Base-by-base conservation (phyloP, 306 rosid genomes). In the Vigna hirtella region DNA sequence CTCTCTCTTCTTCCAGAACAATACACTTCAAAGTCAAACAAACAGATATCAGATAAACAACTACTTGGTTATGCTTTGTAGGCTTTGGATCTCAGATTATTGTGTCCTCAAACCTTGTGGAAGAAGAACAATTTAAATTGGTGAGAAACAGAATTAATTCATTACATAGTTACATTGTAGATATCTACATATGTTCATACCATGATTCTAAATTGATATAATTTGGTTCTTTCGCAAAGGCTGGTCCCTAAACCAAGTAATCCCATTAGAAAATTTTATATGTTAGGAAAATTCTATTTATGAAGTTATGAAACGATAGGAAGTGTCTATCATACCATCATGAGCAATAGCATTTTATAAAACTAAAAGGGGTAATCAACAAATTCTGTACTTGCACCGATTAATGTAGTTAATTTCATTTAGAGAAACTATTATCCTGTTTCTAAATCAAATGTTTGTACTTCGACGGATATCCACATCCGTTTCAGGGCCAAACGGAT, bases 81-180 rank as follows among this genome's bases (percentile, higher is more conserved):
- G 77, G 22, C 26, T 59, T 64, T 53, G 72, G 28, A 61, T 66
- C 62, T 51, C 67, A 63, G 17, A 28, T 30, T 58, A 3, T 57
- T 11, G n/a, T 67, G 52, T 55, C 50, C 66, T 40, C 38, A 63
- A 24, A 34, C 47, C 22, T 34, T 42, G 16, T 49, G 38, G 55
- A 76, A 76, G 55, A 76, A 76, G 72, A 81, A 79, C 73, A 52
- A 24, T n/a, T 32, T 53, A 68, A 74, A n/a, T 50, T 71, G 72
- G 80, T 32, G 68, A 72, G 52, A 72, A 18, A 73, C 59, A 22
- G 0, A 26, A 57, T 38, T 32, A 45, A 15, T 71, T 70, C 61
- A 80, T 64, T 49, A 6, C 13, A 15, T 72, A 28, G 75, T 78
- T 49, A 6, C 13, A 15, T 72, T 40, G 75, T 78, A 72, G 56